phyloP scores from a whole-genome alignment of 768 basidiomycete genomes.

The Collybia mongolica region DNA sequence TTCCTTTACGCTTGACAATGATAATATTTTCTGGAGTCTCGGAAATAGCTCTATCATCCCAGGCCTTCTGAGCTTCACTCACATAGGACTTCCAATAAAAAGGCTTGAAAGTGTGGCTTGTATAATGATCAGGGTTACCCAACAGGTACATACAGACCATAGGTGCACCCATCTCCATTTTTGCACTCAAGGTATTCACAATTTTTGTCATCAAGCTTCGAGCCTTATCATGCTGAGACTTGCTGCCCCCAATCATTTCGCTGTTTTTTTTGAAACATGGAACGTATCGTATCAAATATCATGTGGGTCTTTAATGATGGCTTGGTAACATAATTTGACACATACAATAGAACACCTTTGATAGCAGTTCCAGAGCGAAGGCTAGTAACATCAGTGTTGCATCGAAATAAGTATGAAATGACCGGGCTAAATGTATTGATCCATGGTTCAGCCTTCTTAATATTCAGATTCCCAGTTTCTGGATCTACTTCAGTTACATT shows the following conservation, averaged over 20 bases:
- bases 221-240: constrained; percentile 8
- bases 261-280: constrained; percentile 19
- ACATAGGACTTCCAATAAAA: constrained; percentile 24
- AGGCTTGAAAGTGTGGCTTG: constrained; percentile 21
- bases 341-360: constrained; percentile 9
- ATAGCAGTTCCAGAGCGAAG: constrained; percentile 34
- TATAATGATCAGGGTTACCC: constrained; percentile 32
- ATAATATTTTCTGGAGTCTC: constrained; percentile 16
- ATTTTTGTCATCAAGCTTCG: constrained; percentile 22
- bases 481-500: constrained; percentile 24
- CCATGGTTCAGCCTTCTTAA: constrained; percentile 9
- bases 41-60: not conserved
- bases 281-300: constrained; percentile 26
- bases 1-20: constrained; percentile 14
- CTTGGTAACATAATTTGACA: constrained; percentile 39
- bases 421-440: constrained; percentile 28
- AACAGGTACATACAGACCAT: constrained; percentile 29
- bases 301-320: constrained; percentile 26
- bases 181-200: constrained; percentile 24
- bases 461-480: constrained; percentile 29
- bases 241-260: constrained; percentile 18
- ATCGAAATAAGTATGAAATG: constrained; percentile 27
- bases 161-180: constrained; percentile 30
- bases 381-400: constrained; percentile 35
- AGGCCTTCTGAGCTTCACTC: not conserved